Percentiles rank a stretch among this genome's conserved stretches.
These are phyloP conservation scores for Trametes versicolor DNA, from an alignment of 1,284 basidiomycete genomes.

Conservation along the genomic window DNA sequence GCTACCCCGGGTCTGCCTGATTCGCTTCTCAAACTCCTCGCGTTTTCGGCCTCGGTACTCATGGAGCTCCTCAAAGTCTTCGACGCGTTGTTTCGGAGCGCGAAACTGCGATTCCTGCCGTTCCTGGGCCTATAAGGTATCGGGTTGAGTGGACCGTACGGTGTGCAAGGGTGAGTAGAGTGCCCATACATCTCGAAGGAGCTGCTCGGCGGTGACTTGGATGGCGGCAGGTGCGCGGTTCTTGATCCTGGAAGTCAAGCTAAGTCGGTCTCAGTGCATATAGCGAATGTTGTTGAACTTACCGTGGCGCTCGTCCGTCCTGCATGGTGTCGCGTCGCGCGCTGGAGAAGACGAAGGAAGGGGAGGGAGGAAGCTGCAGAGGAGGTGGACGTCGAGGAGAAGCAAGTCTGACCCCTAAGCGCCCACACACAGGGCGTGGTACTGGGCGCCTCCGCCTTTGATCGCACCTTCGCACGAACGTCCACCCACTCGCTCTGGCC, in stretches of 20 bases:
- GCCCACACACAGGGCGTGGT: neutral
- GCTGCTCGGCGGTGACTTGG: constrained; percentile 54
- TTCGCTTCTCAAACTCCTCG: constrained; percentile 96
- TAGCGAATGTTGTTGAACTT: constrained; percentile 11
- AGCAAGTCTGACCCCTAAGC: neutral
- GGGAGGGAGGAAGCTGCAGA: neutral
- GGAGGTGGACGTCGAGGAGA: constrained; percentile 5
- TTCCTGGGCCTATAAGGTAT: constrained; percentile 82
- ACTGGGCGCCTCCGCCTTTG: too few species aligned
- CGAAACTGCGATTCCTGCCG: constrained; percentile 92
- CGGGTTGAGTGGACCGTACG: constrained; percentile 10
- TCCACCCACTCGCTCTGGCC: neutral
- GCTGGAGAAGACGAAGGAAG: neutral
- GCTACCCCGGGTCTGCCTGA: constrained; percentile 89
- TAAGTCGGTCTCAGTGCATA: neutral
- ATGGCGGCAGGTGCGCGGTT: constrained; percentile 35
- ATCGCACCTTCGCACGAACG: too few species aligned
- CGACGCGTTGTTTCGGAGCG: constrained; percentile 94
- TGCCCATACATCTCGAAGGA: constrained; percentile 84
- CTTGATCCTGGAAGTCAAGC: constrained; percentile 25
- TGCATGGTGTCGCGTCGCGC: constrained; percentile 49
- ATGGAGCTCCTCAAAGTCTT: constrained; percentile 97
- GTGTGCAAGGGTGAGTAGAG: neutral
- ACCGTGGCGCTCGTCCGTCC: constrained; percentile 66
- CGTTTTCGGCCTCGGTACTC: constrained; percentile 96